These are phyloP conservation scores for Kwoniella newhampshirensis DNA, from an alignment of 768 basidiomycete genomes.

Conservation along the genomic window DNA sequence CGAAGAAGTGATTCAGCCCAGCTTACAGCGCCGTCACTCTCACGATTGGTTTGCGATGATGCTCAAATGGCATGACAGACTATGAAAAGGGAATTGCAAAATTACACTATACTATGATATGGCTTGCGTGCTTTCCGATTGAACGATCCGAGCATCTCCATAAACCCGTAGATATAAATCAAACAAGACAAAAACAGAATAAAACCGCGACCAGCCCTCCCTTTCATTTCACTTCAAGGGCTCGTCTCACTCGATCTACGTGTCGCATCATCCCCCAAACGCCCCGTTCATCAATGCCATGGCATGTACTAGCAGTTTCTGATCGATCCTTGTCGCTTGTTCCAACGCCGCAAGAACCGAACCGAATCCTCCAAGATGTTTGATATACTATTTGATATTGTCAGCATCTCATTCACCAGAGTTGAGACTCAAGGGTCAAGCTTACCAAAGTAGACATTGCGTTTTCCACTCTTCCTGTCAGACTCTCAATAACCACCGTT, in stretches of 20 bases:
- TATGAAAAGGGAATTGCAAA: too few relatives aligned
- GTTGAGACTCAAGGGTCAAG: not conserved
- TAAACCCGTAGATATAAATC: too few relatives aligned
- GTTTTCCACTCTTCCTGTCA: conserved; percentile 75
- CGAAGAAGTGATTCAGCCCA: too few relatives aligned
- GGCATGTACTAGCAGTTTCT: conserved; percentile 44
- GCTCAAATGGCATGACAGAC: too few relatives aligned
- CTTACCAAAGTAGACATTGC: conserved; percentile 57
- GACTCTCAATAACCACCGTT: conserved; percentile 70
- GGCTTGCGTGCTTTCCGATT: too few relatives aligned
- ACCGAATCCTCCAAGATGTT: conserved; percentile 50
- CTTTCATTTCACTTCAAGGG: too few relatives aligned
- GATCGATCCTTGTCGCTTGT: conserved; percentile 47
- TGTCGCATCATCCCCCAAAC: conserved; percentile 3
- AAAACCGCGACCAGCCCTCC: too few relatives aligned
- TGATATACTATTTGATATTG: conserved; percentile 39
- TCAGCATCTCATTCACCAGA: conserved; percentile 6
- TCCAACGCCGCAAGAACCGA: conserved; percentile 47
- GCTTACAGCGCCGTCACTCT: too few relatives aligned
- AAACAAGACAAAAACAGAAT: too few relatives aligned
- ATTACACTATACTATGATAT: too few relatives aligned
- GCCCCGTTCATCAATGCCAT: conserved; percentile 42
- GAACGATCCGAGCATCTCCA: too few relatives aligned
- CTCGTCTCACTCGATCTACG: not conserved
- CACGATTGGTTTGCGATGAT: too few relatives aligned